phyloP scores from a whole-genome alignment of 202 grass and related monocot species.

The Brachypodium distachyon region DNA sequence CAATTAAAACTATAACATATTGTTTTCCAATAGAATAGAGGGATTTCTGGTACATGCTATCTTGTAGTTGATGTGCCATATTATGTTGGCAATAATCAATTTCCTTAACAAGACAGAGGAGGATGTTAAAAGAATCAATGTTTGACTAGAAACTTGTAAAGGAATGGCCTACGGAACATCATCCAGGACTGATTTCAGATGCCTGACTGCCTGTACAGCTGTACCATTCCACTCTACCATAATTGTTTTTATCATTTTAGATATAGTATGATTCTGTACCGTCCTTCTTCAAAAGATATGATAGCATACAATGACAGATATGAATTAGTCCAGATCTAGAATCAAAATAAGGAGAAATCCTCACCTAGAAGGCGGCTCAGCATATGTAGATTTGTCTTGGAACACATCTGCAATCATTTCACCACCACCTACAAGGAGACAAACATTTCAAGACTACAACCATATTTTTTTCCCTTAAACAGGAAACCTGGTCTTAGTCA shows the following conservation, averaged over 20 bases:
- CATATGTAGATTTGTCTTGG: slow-evolving; percentile 79
- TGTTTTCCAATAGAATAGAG: not conserved
- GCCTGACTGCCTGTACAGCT: no score
- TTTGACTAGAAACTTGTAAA: not conserved
- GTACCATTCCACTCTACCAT: not conserved
- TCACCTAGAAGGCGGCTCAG: slow-evolving; percentile 91
- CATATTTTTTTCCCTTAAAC: not conserved
- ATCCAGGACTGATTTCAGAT: not conserved
- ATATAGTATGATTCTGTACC: not conserved
- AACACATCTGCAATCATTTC: slow-evolving; percentile 95
- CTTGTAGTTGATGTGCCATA: not conserved
- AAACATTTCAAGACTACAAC: not conserved
- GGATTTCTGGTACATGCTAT: not conserved
- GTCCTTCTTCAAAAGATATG: not conserved
- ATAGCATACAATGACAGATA: not conserved
- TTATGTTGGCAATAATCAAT: not conserved
- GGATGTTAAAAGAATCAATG: not conserved
- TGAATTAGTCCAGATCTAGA: not conserved
- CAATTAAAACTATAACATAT: not conserved
- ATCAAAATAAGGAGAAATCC: not conserved
- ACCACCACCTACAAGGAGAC: slow-evolving; percentile 62
- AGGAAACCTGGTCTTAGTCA: slow-evolving; percentile 3
- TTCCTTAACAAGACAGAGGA: not conserved
- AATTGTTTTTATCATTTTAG: not conserved
- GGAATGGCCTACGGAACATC: not conserved